Percentiles rank a stretch among this genome's conserved stretches.
Evolutionary conservation across 148 eudicot species (phyloP).

Genomic region (Diospyros kaki): DNA sequence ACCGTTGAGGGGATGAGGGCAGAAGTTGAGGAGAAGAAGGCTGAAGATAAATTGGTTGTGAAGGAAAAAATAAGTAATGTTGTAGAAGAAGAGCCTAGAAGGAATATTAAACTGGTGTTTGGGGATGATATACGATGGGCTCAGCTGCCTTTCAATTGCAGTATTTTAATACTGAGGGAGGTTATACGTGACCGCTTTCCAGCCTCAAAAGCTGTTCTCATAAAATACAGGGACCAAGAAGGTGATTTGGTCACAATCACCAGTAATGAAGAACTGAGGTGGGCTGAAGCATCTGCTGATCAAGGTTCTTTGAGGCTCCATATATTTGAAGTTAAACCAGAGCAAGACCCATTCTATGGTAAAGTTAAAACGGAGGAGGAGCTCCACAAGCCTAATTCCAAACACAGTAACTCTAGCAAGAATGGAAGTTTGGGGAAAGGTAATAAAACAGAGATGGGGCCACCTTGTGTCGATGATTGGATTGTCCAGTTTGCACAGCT

Average conservation of each 20-base stretch:
- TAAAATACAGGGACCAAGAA: slow-evolving; percentile 85
- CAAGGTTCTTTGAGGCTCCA: slow-evolving; percentile 55
- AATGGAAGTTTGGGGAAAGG: slow-evolving; percentile 22
- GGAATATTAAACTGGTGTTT: slow-evolving; percentile 67
- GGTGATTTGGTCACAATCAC: slow-evolving; percentile 94
- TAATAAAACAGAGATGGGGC: slow-evolving; percentile 21
- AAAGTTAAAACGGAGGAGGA: slow-evolving; percentile 28
- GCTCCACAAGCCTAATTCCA: slow-evolving; percentile 8
- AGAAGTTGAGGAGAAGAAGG: slow-evolving; percentile 42
- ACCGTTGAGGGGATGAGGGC: slow-evolving; percentile 14
- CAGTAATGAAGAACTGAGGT: slow-evolving; percentile 65
- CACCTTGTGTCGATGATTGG: slow-evolving; percentile 72
- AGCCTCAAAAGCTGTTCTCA: slow-evolving; percentile 49
- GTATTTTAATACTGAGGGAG: slow-evolving; percentile 62
- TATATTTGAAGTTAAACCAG: slow-evolving; percentile 70
- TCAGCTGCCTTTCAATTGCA: slow-evolving; percentile 62
- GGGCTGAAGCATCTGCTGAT: slow-evolving; percentile 69
- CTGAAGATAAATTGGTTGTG: slow-evolving; percentile 79
- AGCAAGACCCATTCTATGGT: slow-evolving; percentile 72
- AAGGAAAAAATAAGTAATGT: slow-evolving; percentile 49
- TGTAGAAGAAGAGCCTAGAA: slow-evolving; percentile 38
- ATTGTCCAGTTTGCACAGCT: slow-evolving; percentile 78
- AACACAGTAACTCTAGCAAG: slow-evolving; percentile 14
- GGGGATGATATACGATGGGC: slow-evolving; percentile 98
- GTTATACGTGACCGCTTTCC: slow-evolving; percentile 69